These are phyloP conservation scores for Astragalus membranaceus DNA, from an alignment of 306 rosid species.

Conservation along the genomic window DNA sequence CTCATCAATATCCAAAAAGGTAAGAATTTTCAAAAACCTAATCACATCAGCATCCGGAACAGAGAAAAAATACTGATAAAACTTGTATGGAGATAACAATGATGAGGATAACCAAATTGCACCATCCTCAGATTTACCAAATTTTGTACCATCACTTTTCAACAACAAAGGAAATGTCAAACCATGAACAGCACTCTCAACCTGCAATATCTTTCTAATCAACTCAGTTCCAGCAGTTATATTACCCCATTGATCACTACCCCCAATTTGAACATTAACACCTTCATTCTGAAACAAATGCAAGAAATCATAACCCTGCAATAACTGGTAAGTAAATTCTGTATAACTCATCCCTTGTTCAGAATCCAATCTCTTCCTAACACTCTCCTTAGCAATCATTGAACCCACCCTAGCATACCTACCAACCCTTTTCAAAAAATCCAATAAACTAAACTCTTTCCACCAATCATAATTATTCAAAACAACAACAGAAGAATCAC, in stretches of 20 bases:
- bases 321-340: slow-evolving; percentile 78
- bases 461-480: slow-evolving; percentile 65
- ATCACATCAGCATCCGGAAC: slow-evolving; percentile 82
- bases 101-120: slow-evolving; percentile 76
- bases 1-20: slow-evolving; percentile 68
- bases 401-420: slow-evolving; percentile 34
- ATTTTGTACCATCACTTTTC: slow-evolving; percentile 88
- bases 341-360: slow-evolving; percentile 98
- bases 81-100: slow-evolving; percentile 73
- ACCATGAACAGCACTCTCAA: slow-evolving; percentile 67
- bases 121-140: slow-evolving; percentile 93
- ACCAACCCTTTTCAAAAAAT: slow-evolving; percentile 19
- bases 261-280: slow-evolving; percentile 85
- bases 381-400: too few species aligned
- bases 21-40: slow-evolving; percentile 68
- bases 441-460: too few species aligned
- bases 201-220: slow-evolving; percentile 63
- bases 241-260: slow-evolving; percentile 98
- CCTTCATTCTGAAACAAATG: slow-evolving; percentile 66
- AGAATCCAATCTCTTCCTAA: slow-evolving; percentile 64
- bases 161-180: slow-evolving; percentile 85
- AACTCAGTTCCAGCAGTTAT: slow-evolving; percentile 94
- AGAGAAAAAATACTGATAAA: slow-evolving; percentile 81
- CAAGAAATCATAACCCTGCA: slow-evolving; percentile 93
- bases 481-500: slow-evolving; percentile 22